A percentile compares a stretch with the other conserved stretches of the same genome.
phyloP scores from a whole-genome alignment of 2,329 filamentous ascomycete genomes.

The Myriosclerotinia scirpicola region DNA sequence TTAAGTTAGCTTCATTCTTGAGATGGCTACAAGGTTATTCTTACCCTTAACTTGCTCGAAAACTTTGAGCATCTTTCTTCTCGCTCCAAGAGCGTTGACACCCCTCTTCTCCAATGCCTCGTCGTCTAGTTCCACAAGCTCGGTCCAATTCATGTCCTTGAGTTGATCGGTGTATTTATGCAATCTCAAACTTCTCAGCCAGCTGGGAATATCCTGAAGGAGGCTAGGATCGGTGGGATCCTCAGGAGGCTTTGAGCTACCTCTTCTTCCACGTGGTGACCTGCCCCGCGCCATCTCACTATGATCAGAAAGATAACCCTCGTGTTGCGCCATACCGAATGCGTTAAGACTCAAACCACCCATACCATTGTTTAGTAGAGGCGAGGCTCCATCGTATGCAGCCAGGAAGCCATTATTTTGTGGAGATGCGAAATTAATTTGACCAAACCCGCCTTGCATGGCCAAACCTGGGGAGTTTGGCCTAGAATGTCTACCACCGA shows the following conservation, averaged over 20 bases:
- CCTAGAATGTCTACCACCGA: constrained; percentile 73
- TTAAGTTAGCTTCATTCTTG: constrained; percentile 36
- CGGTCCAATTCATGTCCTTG: constrained; percentile 96
- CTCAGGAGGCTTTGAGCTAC: constrained; percentile 96
- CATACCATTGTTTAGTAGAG: constrained; percentile 71
- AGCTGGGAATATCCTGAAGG: constrained; percentile 91
- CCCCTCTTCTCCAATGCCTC: constrained; percentile 89
- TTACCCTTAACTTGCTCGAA: constrained; percentile 90
- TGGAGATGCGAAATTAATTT: constrained; percentile 76
- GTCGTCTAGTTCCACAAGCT: constrained; percentile 88
- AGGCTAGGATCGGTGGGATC: constrained; percentile 90
- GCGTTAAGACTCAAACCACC: constrained; percentile 69
- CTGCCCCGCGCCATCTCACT: constrained; percentile 88
- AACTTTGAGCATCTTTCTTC: constrained; percentile 98
- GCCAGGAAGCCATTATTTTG: constrained; percentile 94
- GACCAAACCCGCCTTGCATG: constrained; percentile 68
- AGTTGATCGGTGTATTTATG: constrained; percentile 99
- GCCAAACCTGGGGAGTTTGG: constrained; percentile 87
- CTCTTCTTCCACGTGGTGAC: constrained; percentile 86
- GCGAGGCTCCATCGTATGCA: constrained; percentile 75
- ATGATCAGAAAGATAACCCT: constrained; percentile 91
- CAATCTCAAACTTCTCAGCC: constrained; percentile 89
- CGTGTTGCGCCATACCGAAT: constrained; percentile 67
- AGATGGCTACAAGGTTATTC: constrained; percentile 28
- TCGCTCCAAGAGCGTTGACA: constrained; percentile 89